Evolutionary conservation across 148 eudicot species (phyloP).

Genomic region (Camellia lanceoleosa): DNA sequence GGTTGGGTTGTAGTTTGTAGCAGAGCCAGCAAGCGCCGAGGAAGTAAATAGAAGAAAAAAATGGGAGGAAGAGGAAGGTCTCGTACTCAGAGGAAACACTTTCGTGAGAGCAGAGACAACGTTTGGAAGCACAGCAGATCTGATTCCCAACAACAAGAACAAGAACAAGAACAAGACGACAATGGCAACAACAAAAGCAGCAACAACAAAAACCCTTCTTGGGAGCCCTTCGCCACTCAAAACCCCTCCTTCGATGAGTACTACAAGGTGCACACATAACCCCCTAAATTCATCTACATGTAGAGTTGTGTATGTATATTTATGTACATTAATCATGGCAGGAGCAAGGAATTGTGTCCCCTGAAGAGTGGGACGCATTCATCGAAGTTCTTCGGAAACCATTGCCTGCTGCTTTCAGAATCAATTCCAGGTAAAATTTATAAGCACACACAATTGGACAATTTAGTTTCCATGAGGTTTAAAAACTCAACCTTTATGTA

Average conservation of each 20-base stretch:
- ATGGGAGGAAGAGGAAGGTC: conserved; percentile 69
- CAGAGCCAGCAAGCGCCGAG: not conserved
- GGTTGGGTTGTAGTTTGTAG: not conserved
- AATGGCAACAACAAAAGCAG: conserved; percentile 8
- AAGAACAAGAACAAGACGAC: conserved; percentile 11
- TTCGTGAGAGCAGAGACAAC: conserved; percentile 70
- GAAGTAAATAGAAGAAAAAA: conserved; percentile 13
- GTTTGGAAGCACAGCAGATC: conserved; percentile 68
- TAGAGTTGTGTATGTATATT: not conserved
- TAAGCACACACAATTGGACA: not conserved
- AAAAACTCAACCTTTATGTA: not conserved
- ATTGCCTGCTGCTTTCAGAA: conserved; percentile 93
- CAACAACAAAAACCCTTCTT: conserved; percentile 23
- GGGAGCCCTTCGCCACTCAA: conserved; percentile 75
- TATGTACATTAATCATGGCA: conserved; percentile 19
- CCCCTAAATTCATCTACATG: not conserved
- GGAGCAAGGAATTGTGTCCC: conserved; percentile 77
- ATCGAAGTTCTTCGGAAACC: conserved; percentile 58
- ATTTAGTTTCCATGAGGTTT: not conserved
- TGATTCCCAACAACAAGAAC: conserved; percentile 20
- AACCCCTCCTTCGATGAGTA: conserved; percentile 74
- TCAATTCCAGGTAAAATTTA: conserved; percentile 73
- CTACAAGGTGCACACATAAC: conserved; percentile 52
- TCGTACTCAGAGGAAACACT: conserved; percentile 88
- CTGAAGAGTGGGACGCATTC: conserved; percentile 83